Conservation (phyloP, 305 asterid species). For the Plantago rigida region DNA sequence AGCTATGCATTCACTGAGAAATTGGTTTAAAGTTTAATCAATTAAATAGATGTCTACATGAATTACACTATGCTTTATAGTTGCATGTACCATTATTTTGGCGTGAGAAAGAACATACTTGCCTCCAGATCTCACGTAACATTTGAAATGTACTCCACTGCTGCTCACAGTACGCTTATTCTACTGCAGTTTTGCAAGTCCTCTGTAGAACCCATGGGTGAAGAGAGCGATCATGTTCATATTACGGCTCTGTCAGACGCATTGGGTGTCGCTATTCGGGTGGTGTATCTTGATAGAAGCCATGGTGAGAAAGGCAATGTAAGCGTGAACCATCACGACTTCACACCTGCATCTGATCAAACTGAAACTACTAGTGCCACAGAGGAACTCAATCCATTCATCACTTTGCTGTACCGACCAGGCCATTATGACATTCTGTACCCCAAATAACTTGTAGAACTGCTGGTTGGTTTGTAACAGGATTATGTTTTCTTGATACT, state of each 20-base stretch:
- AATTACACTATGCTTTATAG: too few relatives aligned
- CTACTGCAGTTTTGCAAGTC: conserved; percentile 82
- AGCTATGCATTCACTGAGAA: not conserved
- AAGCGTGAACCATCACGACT: conserved; percentile 82
- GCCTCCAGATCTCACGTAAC: too few relatives aligned
- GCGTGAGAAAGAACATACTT: too few relatives aligned
- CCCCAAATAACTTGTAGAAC: conserved; percentile 39
- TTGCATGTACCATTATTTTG: too few relatives aligned
- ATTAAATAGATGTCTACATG: not conserved
- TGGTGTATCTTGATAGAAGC: conserved; percentile 88
- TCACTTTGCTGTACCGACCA: conserved; percentile 79
- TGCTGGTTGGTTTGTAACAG: not conserved
- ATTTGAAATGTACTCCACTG: not conserved
- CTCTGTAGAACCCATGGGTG: conserved; percentile 96
- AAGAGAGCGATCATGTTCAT: conserved; percentile 95
- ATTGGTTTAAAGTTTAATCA: too few relatives aligned
- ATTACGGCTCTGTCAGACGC: conserved; percentile 90
- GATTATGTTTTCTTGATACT: not conserved
- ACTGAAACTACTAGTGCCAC: conserved; percentile 16
- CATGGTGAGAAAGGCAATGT: conserved; percentile 64
- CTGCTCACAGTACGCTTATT: conserved; percentile 7
- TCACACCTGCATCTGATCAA: conserved; percentile 40
- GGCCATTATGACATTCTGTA: conserved; percentile 90
- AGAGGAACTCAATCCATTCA: conserved; percentile 41
- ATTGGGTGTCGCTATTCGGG: conserved; percentile 72